phyloP scores from a whole-genome alignment of 306 rosid species.

The Crotalaria pallida region DNA sequence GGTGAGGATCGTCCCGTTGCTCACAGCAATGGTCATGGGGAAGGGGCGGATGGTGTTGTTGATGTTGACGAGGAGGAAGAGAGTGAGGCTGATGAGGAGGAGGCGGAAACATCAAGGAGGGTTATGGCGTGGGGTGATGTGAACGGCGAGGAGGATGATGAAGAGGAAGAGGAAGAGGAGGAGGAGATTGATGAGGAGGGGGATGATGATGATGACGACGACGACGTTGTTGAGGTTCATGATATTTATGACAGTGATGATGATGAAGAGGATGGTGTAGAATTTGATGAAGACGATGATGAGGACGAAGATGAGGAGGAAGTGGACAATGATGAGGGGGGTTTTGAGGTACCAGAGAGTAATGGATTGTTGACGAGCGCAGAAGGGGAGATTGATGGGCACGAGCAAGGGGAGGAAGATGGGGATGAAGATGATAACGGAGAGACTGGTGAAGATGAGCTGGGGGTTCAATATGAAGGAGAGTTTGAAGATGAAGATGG shows the following conservation, averaged over 20 bases:
- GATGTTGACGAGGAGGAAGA: conserved; percentile 87
- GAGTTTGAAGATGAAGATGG: conserved; percentile 59
- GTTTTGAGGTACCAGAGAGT: conserved; percentile 50
- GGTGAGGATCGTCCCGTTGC: conserved; percentile 56
- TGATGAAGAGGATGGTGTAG: conserved; percentile 73
- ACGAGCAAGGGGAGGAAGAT: conserved; percentile 91
- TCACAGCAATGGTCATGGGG: conserved; percentile 60
- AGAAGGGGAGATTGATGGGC: conserved; percentile 92
- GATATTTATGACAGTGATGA: conserved; percentile 68
- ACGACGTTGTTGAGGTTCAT: conserved; percentile 78
- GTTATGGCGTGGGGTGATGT: conserved; percentile 39
- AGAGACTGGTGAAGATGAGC: conserved; percentile 82
- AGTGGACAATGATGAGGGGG: conserved; percentile 83
- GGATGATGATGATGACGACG: conserved; percentile 45
- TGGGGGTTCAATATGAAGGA: conserved; percentile 43
- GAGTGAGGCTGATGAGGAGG: conserved; percentile 91
- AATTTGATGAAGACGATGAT: conserved; percentile 60
- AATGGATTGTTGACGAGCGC: conserved; percentile 56
- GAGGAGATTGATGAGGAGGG: conserved; percentile 84
- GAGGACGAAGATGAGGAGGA: conserved; percentile 74
- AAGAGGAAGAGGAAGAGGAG: conserved; percentile 60
- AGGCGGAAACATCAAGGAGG: conserved; percentile 55
- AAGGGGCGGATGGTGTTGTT: conserved; percentile 46
- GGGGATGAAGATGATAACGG: conserved; percentile 80
- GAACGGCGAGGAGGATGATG: conserved; percentile 47